A percentile compares a stretch with the other conserved stretches of the same genome.
Conservation (phyloP, 2,329 filamentous ascomycete species). For the Bipolaris zeicola region DNA sequence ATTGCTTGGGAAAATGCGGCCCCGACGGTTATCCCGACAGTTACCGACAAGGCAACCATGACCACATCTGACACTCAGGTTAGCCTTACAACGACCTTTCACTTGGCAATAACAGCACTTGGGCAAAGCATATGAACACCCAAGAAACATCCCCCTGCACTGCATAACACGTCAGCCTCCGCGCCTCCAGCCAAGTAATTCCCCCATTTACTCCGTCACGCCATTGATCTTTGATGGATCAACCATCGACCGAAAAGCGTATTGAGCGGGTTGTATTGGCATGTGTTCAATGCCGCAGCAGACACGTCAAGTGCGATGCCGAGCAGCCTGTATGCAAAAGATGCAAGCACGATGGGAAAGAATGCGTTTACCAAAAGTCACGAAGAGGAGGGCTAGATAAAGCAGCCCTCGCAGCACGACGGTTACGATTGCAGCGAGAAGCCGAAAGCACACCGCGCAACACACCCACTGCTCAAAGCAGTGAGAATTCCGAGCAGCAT, state of each 20-base stretch:
- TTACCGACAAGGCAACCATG: background rate
- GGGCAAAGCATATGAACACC: background rate
- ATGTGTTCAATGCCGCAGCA: slow-evolving; percentile 41
- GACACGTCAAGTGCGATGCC: slow-evolving; percentile 45
- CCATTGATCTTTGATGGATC: slow-evolving; percentile 25
- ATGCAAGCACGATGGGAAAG: slow-evolving; percentile 42
- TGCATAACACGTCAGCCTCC: background rate
- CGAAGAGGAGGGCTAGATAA: slow-evolving; percentile 44
- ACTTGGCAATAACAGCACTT: background rate
- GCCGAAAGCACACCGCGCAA: slow-evolving; percentile 21
- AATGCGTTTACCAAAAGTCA: slow-evolving; percentile 42
- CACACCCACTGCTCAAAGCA: background rate
- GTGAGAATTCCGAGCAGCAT: background rate
- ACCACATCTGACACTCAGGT: background rate
- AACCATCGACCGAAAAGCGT: slow-evolving; percentile 21
- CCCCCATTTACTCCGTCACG: background rate
- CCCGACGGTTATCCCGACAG: background rate
- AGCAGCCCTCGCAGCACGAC: slow-evolving; percentile 38
- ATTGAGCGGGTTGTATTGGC: slow-evolving; percentile 40
- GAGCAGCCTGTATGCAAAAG: slow-evolving; percentile 39
- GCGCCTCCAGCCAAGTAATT: background rate
- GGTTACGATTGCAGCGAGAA: slow-evolving; percentile 36
- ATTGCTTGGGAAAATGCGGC: background rate
- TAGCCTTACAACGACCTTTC: background rate
- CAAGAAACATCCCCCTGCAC: background rate